Base-by-base conservation (phyloP, 2,329 filamentous ascomycete genomes). In the Ophiostoma perfectum region DNA sequence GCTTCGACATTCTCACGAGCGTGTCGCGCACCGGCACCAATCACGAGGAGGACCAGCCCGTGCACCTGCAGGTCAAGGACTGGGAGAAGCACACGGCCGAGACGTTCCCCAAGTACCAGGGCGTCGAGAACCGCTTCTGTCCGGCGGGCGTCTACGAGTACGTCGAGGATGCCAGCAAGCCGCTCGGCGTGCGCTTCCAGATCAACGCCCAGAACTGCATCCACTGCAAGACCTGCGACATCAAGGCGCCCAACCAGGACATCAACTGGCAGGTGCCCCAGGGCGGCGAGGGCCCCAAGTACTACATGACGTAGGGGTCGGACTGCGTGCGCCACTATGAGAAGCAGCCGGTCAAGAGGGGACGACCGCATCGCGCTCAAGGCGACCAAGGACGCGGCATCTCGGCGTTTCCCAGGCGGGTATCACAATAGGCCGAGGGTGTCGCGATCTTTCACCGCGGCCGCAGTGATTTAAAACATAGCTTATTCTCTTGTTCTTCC, bases 221-320 rank as follows among this genome's bases (percentile, higher is more conserved):
- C 72, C 95, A 99, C 80, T 99, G 95, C 85, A 99, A 99, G 85
- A 99, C 95, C 14, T 99, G 95, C 78, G 95, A 99, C 79, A 99
- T 99, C 81, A 99, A 99, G 82, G 94, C 92, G 16, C 95, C 95
- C 7, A 87, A 89, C 71, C 95, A 99, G 81, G 95, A 98, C 77
- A 98, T 99, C 80, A 97, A 97, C 79, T 97, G 92, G 92, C 87
- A 92, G 74, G 95, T 95, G 44, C 95, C 95, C 6, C 93, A 97
- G 77, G 93, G 95, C 72, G 95, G 94, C 66, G 95, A 89, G 74
- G 87, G 87, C 0, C 87, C 87, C 47, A 89, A 90, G 78, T 90
- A 90, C 76, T 89, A 88, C 78, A 87, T 88, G 86, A 88, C 86
- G n/a, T 86, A 69, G 47, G 41, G 42, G 42, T 27, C 27, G 27